phyloP scores from a whole-genome alignment of 169 alveolate genomes.

The Cryptosporidium parvum region DNA sequence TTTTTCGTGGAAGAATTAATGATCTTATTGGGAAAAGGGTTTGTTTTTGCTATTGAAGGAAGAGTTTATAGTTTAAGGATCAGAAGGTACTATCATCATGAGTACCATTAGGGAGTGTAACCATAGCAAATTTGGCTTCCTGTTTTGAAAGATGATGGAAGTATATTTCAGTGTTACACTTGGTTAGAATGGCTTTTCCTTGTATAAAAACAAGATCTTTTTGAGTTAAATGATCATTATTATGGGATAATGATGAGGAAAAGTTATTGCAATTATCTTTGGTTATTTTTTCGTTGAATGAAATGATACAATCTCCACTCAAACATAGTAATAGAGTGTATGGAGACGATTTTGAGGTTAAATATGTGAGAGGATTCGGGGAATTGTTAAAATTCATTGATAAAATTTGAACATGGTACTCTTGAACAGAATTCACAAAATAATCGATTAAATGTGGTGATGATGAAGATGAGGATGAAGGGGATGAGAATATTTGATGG shows the following conservation, averaged over 20 bases:
- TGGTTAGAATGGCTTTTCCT: not conserved
- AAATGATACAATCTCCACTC: not conserved
- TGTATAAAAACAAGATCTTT: not conserved
- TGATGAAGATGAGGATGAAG: not conserved
- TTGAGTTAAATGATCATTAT: no score
- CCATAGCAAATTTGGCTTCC: not conserved
- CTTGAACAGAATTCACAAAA: not conserved
- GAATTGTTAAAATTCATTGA: not conserved
- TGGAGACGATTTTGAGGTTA: not conserved
- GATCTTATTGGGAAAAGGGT: no score
- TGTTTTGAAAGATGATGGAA: not conserved
- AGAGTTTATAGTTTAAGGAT: no score
- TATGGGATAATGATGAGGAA: no score
- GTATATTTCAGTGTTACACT: not conserved
- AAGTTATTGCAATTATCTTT: no score
- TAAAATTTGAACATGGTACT: slow-evolving; percentile 19
- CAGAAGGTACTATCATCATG: not conserved
- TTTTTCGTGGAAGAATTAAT: not conserved
- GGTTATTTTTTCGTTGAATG: not conserved
- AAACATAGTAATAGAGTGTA: slow-evolving; percentile 7
- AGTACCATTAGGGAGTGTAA: not conserved
- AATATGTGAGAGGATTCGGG: not conserved
- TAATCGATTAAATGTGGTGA: not conserved
- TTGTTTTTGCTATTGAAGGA: no score
- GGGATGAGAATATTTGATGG: not conserved